Base-by-base conservation (phyloP, 805 yeast genomes). In the Saccharomyces jurei region DNA sequence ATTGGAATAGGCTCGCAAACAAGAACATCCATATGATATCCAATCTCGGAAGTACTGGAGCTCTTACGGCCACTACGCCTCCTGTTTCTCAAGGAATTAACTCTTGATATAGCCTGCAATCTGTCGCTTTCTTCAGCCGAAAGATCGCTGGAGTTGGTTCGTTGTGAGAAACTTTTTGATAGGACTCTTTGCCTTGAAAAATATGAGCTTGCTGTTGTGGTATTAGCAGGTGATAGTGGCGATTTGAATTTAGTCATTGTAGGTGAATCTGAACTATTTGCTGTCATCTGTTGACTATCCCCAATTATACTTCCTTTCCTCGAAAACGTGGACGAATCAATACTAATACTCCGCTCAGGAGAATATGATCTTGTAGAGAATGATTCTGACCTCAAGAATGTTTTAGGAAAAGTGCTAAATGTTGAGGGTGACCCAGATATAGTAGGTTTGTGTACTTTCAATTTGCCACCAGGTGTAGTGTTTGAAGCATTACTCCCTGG, bases 1-100 rank as follows among this genome's bases (percentile, higher is more conserved):
- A 86, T 86, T 0, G 96, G 94, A 56, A 88, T 87, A 1, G 94
- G 89, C 63, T 89, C 96, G 69, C 97, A 90, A 13, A 89, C 74
- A 49, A 92, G 73, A 4, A 90, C 83, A 66, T 88, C 91, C 60
- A 87, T 68, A 41, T 65, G 61, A 48, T 60, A 64, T 4, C 60
- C 55, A n/a, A 66, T 52, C 14, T 59, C 65, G 29, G 57, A 58
- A 31, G 58, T 58, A 0, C 59, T 56, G 2, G 67, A 62, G 52
- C 63, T 66, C 49, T 58, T 63, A 9, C 69, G 59, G 14, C 64
- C 67, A 52, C 68, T 66, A 27, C 66, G 61, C 51, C 71, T 62
- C 52, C 69, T 61, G 29, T 55, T 56, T 25, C 69, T 59, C 17
- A 65, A 52, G 11, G 67, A 61, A 36, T 63, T 58, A 6, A 65